Evolutionary conservation across 495 filamentous ascomycete species (phyloP), one percentile per base, ranked within the genome.

Genomic region (Neurospora sp.): DNA sequence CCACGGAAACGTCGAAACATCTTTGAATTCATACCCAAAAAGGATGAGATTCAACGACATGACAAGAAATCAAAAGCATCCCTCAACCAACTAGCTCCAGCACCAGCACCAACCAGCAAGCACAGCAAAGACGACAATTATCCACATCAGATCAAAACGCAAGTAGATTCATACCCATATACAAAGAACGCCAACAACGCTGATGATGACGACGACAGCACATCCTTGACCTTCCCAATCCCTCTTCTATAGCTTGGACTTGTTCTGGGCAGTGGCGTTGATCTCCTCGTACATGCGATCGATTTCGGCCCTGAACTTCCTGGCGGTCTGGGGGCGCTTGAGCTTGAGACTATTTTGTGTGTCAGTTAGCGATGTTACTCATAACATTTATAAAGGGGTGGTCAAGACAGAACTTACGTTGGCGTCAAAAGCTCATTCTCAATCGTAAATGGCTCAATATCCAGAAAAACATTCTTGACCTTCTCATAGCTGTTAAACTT

Each of bases 361-460:
- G 3, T 8, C 19, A 5, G 39, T 40, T 40, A 40, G 39, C 39
- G 5, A 1, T 17, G 2, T 40, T 37, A 74, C 62, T 70, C 42
- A 38, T 38, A 8, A 10, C 37, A 38, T 38, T 38, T 28, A 28
- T 28, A 28, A 28, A 28, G 24, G 24, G 24, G 24, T 28, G 24
- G 2, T 2, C 24, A 28, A 28, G 24, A 28, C 24, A 28, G 24
- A 28, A 39, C 93, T 89, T 88, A 98, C 94, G 96, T 99, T 17
- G 96, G 96, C 19, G 96, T 99, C 81, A 99, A 80, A 36, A 98
- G 85, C 83, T 96, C 92, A 79, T 99, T 98, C 76, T 98, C 96
- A 75, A 98, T 90, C 10, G 90, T 92, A 79, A 99, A 98, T 7
- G 96, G 96, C 71, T 99, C 96, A 24, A 97, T 71, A 78, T 92